phyloP scores from a whole-genome alignment of 164 flowering plant genomes.

The Dillenia turbinata region DNA sequence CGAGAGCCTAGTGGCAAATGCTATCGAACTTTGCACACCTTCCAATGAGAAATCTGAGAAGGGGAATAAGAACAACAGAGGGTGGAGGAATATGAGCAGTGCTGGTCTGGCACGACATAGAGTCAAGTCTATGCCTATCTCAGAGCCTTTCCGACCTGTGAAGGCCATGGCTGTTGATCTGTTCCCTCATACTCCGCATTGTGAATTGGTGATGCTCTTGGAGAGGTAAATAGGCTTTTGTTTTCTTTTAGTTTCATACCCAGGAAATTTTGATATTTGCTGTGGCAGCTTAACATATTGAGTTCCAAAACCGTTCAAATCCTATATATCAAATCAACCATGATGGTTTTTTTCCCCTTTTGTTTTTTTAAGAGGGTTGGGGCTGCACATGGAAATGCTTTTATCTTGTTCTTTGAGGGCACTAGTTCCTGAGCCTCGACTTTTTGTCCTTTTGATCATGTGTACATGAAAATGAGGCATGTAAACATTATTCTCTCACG shows the following conservation, averaged over 20 bases:
- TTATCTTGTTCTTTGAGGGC: too few species aligned
- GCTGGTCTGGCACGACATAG: slow-evolving; percentile 90
- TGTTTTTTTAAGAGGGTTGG: too few species aligned
- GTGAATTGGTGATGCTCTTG: slow-evolving; percentile 90
- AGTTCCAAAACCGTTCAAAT: background rate
- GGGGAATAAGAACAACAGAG: slow-evolving; percentile 53
- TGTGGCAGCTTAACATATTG: background rate
- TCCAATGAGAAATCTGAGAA: slow-evolving; percentile 55
- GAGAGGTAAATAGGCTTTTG: slow-evolving; percentile 54
- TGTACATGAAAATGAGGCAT: too few species aligned
- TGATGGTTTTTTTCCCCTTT: too few species aligned
- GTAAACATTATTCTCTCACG: too few species aligned
- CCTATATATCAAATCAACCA: too few species aligned
- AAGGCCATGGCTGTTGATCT: slow-evolving; percentile 93
- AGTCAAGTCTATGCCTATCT: slow-evolving; percentile 84
- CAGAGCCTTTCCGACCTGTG: slow-evolving; percentile 84
- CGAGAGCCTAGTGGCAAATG: slow-evolving; percentile 87
- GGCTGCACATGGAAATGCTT: too few species aligned
- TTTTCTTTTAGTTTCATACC: background rate
- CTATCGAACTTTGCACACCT: slow-evolving; percentile 87
- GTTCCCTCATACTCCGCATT: slow-evolving; percentile 85
- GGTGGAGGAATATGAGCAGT: slow-evolving; percentile 87
- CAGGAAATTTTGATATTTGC: slow-evolving; percentile 3
- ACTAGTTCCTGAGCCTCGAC: too few species aligned
- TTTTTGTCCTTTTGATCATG: too few species aligned